Conservation (phyloP, 2,329 filamentous ascomycete genomes). For the Neodidymelliopsis sp. region DNA sequence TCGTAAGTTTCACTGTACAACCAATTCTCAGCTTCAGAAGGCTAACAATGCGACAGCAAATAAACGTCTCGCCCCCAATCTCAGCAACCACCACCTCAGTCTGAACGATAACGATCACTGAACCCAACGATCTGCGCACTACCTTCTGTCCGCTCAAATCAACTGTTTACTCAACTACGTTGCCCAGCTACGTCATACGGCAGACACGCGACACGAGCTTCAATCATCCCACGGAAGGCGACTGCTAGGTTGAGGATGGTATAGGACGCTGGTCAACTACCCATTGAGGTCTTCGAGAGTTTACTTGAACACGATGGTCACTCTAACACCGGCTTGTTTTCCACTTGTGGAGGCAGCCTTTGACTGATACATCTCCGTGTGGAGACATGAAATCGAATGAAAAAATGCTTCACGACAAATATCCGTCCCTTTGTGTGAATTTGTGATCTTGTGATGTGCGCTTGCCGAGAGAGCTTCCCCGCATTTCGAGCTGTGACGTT, state of each 20-base stretch:
- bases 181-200: constrained; percentile 36
- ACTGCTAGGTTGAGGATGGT: constrained; percentile 38
- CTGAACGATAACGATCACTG: constrained; percentile 38
- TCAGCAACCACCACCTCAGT: constrained; percentile 44
- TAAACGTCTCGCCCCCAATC: constrained; percentile 58
- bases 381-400: constrained; percentile 45
- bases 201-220: constrained; percentile 37
- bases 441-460: constrained; percentile 22
- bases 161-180: constrained; percentile 32
- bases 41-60: constrained; percentile 48
- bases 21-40: neutral
- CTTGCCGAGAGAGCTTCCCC: constrained; percentile 21
- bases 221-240: constrained; percentile 28
- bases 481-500: constrained; percentile 17
- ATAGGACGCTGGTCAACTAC: constrained; percentile 47
- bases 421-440: constrained; percentile 3
- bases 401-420: constrained; percentile 49
- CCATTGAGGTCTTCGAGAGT: constrained; percentile 45
- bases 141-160: constrained; percentile 32
- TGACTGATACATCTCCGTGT: constrained; percentile 48
- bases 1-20: constrained; percentile 70
- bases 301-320: constrained; percentile 45
- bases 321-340: constrained; percentile 49
- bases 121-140: constrained; percentile 37
- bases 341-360: constrained; percentile 40